A percentile compares a stretch with the other conserved stretches of the same genome.
These are phyloP conservation scores for Periglandula ipomoeae DNA, from an alignment of 2,329 filamentous ascomycete species.

Conservation along the genomic window DNA sequence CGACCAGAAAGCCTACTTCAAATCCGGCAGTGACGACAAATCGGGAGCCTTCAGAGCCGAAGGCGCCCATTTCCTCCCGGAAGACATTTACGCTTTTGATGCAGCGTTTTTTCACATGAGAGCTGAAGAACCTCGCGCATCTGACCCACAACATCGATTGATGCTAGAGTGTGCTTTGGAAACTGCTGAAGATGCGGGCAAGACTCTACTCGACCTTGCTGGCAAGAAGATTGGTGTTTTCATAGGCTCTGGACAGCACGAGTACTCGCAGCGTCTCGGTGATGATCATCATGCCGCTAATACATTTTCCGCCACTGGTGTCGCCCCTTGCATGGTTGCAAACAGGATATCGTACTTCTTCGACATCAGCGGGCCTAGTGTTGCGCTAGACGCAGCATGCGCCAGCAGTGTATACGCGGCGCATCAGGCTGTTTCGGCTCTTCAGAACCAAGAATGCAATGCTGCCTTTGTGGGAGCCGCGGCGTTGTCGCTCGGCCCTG, in stretches of 20 bases:
- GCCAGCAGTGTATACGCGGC: conserved; percentile 25
- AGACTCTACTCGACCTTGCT: conserved; percentile 33
- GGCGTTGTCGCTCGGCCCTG: conserved; percentile 11
- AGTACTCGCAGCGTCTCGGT: background rate
- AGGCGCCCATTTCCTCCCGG: conserved; percentile 25
- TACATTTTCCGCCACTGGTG: conserved; percentile 7
- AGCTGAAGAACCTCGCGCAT: conserved; percentile 30
- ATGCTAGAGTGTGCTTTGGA: conserved; percentile 40
- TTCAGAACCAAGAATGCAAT: conserved; percentile 7
- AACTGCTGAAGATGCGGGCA: conserved; percentile 37
- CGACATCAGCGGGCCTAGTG: conserved; percentile 12
- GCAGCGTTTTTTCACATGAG: conserved; percentile 37
- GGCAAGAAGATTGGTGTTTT: conserved; percentile 37
- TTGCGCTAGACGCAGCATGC: conserved; percentile 31
- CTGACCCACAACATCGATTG: conserved; percentile 38
- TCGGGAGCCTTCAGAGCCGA: conserved; percentile 14
- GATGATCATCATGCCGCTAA: conserved; percentile 1
- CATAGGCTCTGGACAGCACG: conserved; percentile 4
- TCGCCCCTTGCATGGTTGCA: conserved; percentile 8
- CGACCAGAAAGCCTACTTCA: conserved; percentile 17
- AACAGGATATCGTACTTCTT: conserved; percentile 15
- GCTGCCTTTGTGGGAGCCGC: conserved; percentile 9
- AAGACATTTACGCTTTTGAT: conserved; percentile 33
- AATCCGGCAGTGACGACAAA: conserved; percentile 23
- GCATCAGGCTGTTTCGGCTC: conserved; percentile 16